Percentiles rank a stretch among this genome's conserved stretches.
phyloP scores from a whole-genome alignment of 306 rosid species.

The Oemleria cerasiformis region DNA sequence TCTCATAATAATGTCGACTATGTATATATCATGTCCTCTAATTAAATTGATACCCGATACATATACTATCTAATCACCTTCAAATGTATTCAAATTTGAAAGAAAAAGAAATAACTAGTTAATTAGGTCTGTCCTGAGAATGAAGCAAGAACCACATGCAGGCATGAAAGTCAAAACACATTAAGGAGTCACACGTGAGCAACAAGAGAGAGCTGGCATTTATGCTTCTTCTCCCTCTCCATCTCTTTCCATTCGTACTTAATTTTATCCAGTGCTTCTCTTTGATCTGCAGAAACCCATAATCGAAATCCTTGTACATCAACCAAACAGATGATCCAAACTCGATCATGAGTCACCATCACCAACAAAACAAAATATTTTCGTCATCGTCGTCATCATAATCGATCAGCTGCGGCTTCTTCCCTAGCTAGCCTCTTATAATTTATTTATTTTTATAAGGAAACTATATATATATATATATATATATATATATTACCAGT shows the following conservation, averaged over 20 bases:
- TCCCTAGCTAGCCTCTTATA: too few species aligned
- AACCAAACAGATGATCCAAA: conserved; percentile 11
- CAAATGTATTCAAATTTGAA: neutral
- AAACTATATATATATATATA: neutral
- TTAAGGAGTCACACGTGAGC: conserved; percentile 79
- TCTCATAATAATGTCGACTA: neutral
- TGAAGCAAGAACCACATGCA: conserved; percentile 59
- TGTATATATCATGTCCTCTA: neutral
- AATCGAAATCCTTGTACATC: conserved; percentile 41
- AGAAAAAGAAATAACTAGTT: neutral
- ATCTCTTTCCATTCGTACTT: conserved; percentile 22
- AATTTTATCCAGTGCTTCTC: neutral
- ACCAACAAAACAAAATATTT: conserved; percentile 4
- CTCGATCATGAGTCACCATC: conserved; percentile 14
- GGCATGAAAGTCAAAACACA: conserved; percentile 80
- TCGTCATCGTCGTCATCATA: too few species aligned
- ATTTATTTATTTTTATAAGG: conserved; percentile 32
- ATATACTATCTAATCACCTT: neutral
- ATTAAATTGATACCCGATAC: neutral
- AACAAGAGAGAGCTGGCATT: conserved; percentile 48
- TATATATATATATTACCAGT: neutral
- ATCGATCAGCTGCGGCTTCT: too few species aligned
- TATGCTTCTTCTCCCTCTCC: neutral
- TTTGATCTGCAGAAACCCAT: neutral
- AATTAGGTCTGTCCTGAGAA: conserved; percentile 17